These are phyloP conservation scores for Lachnellula occidentalis DNA, from an alignment of 2,329 filamentous ascomycete species.

Conservation along the genomic window DNA sequence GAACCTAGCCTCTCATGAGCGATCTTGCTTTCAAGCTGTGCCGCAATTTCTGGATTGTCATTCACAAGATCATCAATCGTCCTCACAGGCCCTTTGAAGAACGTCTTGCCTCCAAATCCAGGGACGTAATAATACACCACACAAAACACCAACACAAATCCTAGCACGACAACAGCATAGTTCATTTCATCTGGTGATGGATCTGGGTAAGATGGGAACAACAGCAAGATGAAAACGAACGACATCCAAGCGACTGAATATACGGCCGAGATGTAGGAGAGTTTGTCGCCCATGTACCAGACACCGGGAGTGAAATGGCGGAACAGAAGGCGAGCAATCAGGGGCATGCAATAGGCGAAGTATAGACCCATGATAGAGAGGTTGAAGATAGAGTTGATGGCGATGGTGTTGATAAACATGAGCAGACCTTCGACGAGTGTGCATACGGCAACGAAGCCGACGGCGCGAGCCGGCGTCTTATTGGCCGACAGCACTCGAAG, in stretches of 20 bases:
- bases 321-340: constrained; percentile 27
- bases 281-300: constrained; percentile 28
- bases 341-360: constrained; percentile 32
- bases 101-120: constrained; percentile 27
- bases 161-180: constrained; percentile 29
- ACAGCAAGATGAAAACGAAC: constrained; percentile 28
- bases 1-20: background rate
- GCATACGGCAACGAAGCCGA: constrained; percentile 26
- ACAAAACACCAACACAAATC: constrained; percentile 29
- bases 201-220: constrained; percentile 26
- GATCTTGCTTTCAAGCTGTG: constrained; percentile 5
- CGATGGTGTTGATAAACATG: constrained; percentile 31
- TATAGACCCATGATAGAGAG: constrained; percentile 32
- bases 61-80: constrained; percentile 27
- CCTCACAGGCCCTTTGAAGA: constrained; percentile 28
- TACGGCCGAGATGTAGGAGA: constrained; percentile 23
- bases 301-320: constrained; percentile 28
- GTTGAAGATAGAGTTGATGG: constrained; percentile 32
- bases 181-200: constrained; percentile 28
- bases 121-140: constrained; percentile 29
- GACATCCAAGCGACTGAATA: constrained; percentile 30
- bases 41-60: constrained; percentile 6
- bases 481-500: constrained; percentile 27
- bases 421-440: constrained; percentile 29
- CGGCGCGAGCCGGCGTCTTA: constrained; percentile 28